Evolutionary conservation across 179 eudicot species (phyloP).

Genomic region (Silene coronaria): DNA sequence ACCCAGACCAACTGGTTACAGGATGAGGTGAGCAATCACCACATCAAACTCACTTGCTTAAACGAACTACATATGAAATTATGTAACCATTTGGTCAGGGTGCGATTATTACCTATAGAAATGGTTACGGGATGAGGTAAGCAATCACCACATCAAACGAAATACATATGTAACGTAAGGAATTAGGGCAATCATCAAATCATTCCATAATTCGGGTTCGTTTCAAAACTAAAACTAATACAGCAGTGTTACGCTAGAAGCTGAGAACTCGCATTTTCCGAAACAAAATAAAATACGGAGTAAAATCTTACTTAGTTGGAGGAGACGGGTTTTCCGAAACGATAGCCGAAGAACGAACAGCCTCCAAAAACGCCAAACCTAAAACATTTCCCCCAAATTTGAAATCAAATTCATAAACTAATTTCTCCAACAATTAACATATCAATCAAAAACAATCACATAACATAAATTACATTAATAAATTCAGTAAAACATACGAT

Average conservation of each 20-base stretch:
- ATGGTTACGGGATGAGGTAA: too few relatives aligned
- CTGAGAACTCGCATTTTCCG: neutral
- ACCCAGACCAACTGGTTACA: too few relatives aligned
- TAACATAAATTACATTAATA: neutral
- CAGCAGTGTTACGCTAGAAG: neutral
- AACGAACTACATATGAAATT: too few relatives aligned
- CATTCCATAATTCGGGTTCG: too few relatives aligned
- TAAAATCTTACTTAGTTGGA: constrained; percentile 57
- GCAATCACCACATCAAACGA: too few relatives aligned
- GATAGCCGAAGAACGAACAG: constrained; percentile 65
- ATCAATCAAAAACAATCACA: neutral
- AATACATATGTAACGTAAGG: too few relatives aligned
- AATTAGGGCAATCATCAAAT: too few relatives aligned
- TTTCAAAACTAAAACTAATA: neutral
- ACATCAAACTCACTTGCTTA: too few relatives aligned
- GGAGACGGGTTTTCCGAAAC: constrained; percentile 50
- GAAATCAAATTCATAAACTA: neutral
- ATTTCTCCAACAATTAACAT: neutral
- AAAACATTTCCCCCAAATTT: neutral
- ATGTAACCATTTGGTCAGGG: too few relatives aligned
- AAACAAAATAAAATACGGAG: neutral
- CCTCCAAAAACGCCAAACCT: constrained; percentile 77
- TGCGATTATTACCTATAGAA: too few relatives aligned
- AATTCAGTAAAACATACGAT: constrained; percentile 28
- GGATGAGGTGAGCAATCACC: too few relatives aligned